Percentiles rank a stretch among this genome's conserved stretches.
These are phyloP conservation scores for Erysimum pusillum DNA, from an alignment of 441 rosid species.

Conservation along the genomic window DNA sequence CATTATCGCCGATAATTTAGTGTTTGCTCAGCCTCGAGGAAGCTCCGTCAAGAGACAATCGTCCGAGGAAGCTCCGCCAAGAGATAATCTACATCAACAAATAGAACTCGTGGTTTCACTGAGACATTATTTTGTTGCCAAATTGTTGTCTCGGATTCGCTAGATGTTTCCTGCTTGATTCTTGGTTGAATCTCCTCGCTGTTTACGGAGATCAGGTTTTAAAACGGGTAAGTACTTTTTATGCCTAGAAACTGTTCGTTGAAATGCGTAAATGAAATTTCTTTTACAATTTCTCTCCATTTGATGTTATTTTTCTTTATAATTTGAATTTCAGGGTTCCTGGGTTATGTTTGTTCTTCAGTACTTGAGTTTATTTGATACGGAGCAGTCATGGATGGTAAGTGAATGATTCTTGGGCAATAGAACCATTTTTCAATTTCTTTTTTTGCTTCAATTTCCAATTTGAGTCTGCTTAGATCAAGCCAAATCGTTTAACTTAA, in stretches of 20 bases:
- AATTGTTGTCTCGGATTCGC: neutral
- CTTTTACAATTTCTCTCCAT: neutral
- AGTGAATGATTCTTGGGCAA: slow-evolving; percentile 42
- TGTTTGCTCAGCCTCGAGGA: too few relatives aligned
- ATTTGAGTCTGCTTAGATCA: slow-evolving; percentile 32
- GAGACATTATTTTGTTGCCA: neutral
- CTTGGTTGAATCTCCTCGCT: neutral
- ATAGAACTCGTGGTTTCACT: too few relatives aligned
- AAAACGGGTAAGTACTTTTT: neutral
- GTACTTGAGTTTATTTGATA: slow-evolving; percentile 15
- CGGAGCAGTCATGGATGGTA: slow-evolving; percentile 77
- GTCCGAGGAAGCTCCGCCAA: too few relatives aligned
- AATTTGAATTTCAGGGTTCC: slow-evolving; percentile 39
- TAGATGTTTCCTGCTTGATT: neutral
- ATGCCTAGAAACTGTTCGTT: slow-evolving; percentile 51
- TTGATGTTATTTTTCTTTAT: neutral
- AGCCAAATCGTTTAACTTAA: neutral
- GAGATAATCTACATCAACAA: too few relatives aligned
- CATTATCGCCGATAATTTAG: too few relatives aligned
- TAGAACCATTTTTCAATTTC: neutral
- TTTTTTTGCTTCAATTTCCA: slow-evolving; percentile 9
- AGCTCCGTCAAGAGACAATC: too few relatives aligned
- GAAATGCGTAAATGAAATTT: slow-evolving; percentile 42
- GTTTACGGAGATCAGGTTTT: neutral
- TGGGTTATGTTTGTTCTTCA: slow-evolving; percentile 19